Evolutionary conservation across 306 rosid species (phyloP), one percentile per base, ranked within the genome.

Genomic region (Casuarina equisetifolia): DNA sequence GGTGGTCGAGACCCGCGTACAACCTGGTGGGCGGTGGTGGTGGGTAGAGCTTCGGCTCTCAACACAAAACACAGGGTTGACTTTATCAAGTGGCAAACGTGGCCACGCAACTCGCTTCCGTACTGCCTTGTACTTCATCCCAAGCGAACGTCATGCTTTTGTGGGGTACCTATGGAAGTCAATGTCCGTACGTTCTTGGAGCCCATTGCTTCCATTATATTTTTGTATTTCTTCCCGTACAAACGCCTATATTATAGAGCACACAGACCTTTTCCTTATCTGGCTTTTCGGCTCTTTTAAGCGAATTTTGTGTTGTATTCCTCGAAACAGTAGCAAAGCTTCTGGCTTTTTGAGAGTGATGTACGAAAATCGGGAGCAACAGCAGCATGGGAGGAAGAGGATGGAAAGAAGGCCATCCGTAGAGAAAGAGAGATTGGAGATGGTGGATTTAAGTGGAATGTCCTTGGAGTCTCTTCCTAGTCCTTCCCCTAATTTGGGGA

Each of bases 361-460:
- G 89, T 85, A 84, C 70, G 90, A 88, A 55, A 83, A 81, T 2
- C 89, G 82, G 10, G 81, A 72, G 3, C 52, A 59, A n/a, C 64
- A 58, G 54, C 84, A 72, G 32, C 80, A 73, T 16, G 69, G 80
- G 58, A 19, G 45, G 53, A 35, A 50, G 59, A 64, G 42, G 80
- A 73, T 82, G 72, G 78, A 69, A 36, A 84, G 55, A 62, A 79
- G 42, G 68, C 80, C 12, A 59, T 42, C 15, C 4, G 67, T 74
- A 20, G 86, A 81, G 1, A 90, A 81, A 71, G 89, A 90, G 36
- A 86, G 79, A 79, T 89, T 86, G 79, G 88, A 90, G 75, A 84
- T 81, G 1, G 88, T 94, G n/a, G 93, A 94, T 72, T 81, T 95
- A 83, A 92, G 98, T 87, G 95, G 87, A 77, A 72, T 91, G 91